A percentile compares a stretch with the other conserved stretches of the same genome.
Evolutionary conservation across 768 basidiomycete genomes (phyloP).

Genomic region (Collybiopsis luxurians): DNA sequence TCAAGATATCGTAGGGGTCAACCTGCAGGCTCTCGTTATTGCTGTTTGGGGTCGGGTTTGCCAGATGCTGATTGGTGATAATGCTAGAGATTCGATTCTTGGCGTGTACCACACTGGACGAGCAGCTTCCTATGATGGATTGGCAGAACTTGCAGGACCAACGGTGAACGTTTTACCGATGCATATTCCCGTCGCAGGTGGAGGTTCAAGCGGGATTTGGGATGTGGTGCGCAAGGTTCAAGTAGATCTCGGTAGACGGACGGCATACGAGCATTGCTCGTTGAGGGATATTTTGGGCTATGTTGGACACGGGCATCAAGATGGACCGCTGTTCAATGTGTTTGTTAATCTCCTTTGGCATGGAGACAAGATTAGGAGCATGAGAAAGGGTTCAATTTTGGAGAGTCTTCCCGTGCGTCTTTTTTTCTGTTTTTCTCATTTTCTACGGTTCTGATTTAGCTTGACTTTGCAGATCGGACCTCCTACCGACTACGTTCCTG

Average conservation of each 20-base stretch:
- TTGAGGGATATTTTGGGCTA: background rate
- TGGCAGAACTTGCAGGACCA: conserved; percentile 1
- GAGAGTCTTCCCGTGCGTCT: conserved; percentile 4
- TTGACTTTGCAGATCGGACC: conserved; percentile 6
- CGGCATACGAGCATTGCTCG: conserved; percentile 3
- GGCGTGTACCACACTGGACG: conserved; percentile 10
- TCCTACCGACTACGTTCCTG: conserved; percentile 1
- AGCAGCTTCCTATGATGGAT: conserved; percentile 2
- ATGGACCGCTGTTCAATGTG: conserved; percentile 8
- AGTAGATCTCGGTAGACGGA: conserved; percentile 4
- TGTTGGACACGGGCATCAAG: background rate
- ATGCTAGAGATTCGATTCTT: background rate
- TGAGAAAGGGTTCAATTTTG: background rate
- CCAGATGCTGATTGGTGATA: background rate
- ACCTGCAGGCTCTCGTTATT: conserved; percentile 3
- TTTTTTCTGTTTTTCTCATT: background rate
- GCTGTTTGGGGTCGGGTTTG: conserved; percentile 7
- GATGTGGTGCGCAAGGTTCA: background rate
- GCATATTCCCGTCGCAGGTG: background rate
- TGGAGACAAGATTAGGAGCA: conserved; percentile 6
- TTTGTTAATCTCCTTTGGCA: conserved; percentile 9
- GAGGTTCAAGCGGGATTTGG: background rate
- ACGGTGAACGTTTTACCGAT: conserved; percentile 4
- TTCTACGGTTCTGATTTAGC: background rate
- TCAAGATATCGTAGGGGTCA: background rate